Evolutionary conservation across 148 eudicot species (phyloP).

Genomic region (Amaranthus palmeri): DNA sequence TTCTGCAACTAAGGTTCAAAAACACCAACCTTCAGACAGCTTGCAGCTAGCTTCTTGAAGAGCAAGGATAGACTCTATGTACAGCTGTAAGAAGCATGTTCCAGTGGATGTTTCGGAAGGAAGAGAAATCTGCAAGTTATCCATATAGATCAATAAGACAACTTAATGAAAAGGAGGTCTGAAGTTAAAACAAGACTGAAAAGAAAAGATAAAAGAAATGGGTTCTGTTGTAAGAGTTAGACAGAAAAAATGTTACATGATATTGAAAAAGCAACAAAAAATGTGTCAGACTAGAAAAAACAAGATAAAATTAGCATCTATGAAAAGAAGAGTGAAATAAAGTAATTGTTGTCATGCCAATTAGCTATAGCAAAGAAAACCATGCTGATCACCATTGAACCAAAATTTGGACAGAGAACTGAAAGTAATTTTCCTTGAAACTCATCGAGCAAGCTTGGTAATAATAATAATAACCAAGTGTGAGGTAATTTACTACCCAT

Average conservation of each 20-base stretch:
- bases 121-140: constrained; percentile 78
- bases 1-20: constrained; percentile 17
- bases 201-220: no score
- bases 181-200: no score
- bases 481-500: not conserved
- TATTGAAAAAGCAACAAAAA: no score
- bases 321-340: not conserved
- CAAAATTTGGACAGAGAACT: not conserved
- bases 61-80: constrained; percentile 85
- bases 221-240: no score
- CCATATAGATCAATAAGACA: not conserved
- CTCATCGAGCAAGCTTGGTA: not conserved
- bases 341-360: not conserved
- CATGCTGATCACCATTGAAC: not conserved
- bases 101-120: constrained; percentile 76
- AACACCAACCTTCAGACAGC: constrained; percentile 54
- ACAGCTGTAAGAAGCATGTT: constrained; percentile 78
- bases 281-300: no score
- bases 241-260: no score
- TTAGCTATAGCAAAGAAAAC: not conserved
- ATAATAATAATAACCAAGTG: not conserved
- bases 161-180: not conserved
- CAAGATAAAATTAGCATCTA: no score
- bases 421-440: not conserved
- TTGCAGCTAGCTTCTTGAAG: constrained; percentile 77